phyloP scores from a whole-genome alignment of 306 rosid genomes.

The Quercus ilex region DNA sequence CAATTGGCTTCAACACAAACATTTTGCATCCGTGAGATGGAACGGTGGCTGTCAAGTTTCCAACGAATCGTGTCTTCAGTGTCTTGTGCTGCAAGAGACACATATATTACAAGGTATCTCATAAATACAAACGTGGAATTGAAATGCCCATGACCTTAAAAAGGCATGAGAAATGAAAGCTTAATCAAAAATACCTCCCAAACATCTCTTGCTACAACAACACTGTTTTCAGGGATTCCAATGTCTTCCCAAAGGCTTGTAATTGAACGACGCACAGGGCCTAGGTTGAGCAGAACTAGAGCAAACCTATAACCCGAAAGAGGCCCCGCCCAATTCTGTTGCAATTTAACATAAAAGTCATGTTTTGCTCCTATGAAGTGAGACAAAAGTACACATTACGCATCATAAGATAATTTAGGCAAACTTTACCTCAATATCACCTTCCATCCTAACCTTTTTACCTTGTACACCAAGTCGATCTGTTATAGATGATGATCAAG shows the following conservation, averaged over 20 bases:
- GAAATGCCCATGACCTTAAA: neutral
- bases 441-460: conserved; percentile 88
- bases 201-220: conserved; percentile 76
- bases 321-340: conserved; percentile 95
- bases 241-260: conserved; percentile 88
- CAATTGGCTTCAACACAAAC: conserved; percentile 65
- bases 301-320: conserved; percentile 71
- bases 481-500: conserved; percentile 8
- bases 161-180: neutral
- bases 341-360: neutral
- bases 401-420: neutral
- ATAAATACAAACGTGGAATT: neutral
- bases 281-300: conserved; percentile 64
- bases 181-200: conserved; percentile 60
- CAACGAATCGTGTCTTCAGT: conserved; percentile 42
- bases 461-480: conserved; percentile 86
- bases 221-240: conserved; percentile 59
- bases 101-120: conserved; percentile 2
- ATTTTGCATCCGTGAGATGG: conserved; percentile 70
- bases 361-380: neutral
- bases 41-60: conserved; percentile 58
- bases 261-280: conserved; percentile 25
- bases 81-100: conserved; percentile 71
- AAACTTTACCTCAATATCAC: conserved; percentile 64
- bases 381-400: neutral